phyloP scores from a whole-genome alignment of 2,329 filamentous ascomycete species.

The Stachybotrys chartarum region DNA sequence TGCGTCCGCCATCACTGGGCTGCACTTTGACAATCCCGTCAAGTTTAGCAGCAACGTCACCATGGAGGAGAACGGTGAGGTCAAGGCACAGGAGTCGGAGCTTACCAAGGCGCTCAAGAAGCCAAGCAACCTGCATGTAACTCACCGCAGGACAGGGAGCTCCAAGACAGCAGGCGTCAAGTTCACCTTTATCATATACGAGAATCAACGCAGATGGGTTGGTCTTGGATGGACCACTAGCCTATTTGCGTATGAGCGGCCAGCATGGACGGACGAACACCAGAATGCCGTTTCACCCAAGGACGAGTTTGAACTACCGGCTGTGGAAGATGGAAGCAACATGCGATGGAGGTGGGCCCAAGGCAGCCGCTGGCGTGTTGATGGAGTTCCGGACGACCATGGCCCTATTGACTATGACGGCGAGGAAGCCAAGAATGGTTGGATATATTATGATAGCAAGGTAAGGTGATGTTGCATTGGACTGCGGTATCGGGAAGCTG shows the following conservation, averaged over 20 bases:
- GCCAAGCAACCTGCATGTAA: constrained; percentile 17
- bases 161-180: constrained; percentile 71
- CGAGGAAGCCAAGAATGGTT: constrained; percentile 63
- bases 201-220: constrained; percentile 93
- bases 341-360: constrained; percentile 71
- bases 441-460: constrained; percentile 99
- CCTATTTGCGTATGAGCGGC: constrained; percentile 82
- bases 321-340: constrained; percentile 51
- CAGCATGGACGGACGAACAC: constrained; percentile 94
- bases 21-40: constrained; percentile 57
- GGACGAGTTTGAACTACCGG: constrained; percentile 58
- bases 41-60: constrained; percentile 20
- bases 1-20: constrained; percentile 68
- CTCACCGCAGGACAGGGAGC: constrained; percentile 23
- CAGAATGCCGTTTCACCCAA: constrained; percentile 72
- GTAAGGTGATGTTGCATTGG: constrained; percentile 31
- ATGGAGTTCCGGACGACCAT: constrained; percentile 55
- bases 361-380: constrained; percentile 80
- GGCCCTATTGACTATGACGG: constrained; percentile 42
- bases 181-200: constrained; percentile 94
- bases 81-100: constrained; percentile 30
- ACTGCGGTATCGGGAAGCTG: neutral
- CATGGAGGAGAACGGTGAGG: constrained; percentile 9
- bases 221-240: constrained; percentile 92
- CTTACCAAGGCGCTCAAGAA: constrained; percentile 35